phyloP scores from a whole-genome alignment of 2,329 filamentous ascomycete species.

The Fusarium verrucosum region DNA sequence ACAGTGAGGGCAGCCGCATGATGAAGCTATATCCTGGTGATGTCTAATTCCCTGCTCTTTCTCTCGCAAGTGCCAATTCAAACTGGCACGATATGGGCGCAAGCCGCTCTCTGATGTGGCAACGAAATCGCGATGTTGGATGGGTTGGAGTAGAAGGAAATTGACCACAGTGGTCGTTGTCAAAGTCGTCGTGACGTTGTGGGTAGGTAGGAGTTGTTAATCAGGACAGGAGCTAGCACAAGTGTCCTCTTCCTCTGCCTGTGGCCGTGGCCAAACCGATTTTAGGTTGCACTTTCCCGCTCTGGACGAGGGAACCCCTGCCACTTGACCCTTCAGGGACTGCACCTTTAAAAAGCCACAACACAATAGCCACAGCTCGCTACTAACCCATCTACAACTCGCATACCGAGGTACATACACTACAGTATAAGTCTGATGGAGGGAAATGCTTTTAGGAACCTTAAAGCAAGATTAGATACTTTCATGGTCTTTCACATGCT shows the following conservation, averaged over 20 bases:
- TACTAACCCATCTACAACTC: background rate
- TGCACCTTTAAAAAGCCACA: conserved; percentile 25
- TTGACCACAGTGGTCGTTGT: conserved; percentile 36
- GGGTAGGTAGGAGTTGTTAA: conserved; percentile 39
- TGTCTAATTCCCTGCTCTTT: conserved; percentile 14
- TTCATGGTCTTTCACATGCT: conserved; percentile 54
- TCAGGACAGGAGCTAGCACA: conserved; percentile 42
- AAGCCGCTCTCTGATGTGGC: conserved; percentile 34
- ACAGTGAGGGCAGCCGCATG: conserved; percentile 60
- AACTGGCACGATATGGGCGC: conserved; percentile 32
- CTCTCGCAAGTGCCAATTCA: conserved; percentile 31
- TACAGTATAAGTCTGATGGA: conserved; percentile 50
- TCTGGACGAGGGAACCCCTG: conserved; percentile 5
- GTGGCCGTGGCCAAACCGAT: conserved; percentile 24
- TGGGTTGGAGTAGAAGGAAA: conserved; percentile 10
- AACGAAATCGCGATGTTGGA: conserved; percentile 14
- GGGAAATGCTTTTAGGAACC: conserved; percentile 46
- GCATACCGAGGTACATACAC: too few species aligned
- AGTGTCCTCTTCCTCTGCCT: conserved; percentile 43
- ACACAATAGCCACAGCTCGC: conserved; percentile 18
- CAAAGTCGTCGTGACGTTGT: conserved; percentile 39
- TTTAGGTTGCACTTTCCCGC: conserved; percentile 39
- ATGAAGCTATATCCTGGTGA: conserved; percentile 38
- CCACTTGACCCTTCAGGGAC: conserved; percentile 16
- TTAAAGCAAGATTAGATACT: conserved; percentile 54